Conservation (phyloP, 2,329 filamentous ascomycete genomes). For the Pseudogymnoascus sp. region DNA sequence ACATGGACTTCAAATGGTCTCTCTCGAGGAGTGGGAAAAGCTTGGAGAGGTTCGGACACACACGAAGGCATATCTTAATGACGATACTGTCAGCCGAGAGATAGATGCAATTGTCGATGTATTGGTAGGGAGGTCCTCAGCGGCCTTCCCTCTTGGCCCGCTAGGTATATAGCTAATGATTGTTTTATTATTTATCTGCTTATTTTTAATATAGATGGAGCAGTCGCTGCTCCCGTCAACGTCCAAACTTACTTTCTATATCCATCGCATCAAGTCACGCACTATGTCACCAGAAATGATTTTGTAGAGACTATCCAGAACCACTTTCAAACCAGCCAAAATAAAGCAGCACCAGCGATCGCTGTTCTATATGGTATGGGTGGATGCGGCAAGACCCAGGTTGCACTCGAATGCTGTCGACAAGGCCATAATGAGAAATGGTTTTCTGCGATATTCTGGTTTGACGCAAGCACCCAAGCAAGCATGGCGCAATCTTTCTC, state of each 20-base stretch:
- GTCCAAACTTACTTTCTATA: slow-evolving; percentile 1
- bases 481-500: slow-evolving; percentile 16
- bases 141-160: not conserved
- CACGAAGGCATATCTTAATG: slow-evolving; percentile 15
- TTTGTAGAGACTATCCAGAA: not conserved
- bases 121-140: slow-evolving; percentile 11
- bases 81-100: not conserved
- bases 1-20: slow-evolving; percentile 13
- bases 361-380: slow-evolving; percentile 19
- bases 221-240: not conserved
- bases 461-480: slow-evolving; percentile 16
- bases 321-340: not conserved
- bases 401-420: slow-evolving; percentile 20
- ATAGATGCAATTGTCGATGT: slow-evolving; percentile 13
- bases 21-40: slow-evolving; percentile 21
- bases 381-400: slow-evolving; percentile 22
- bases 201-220: slow-evolving; percentile 11
- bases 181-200: not conserved
- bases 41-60: slow-evolving; percentile 17
- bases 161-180: slow-evolving; percentile 9
- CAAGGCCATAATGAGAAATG: slow-evolving; percentile 10
- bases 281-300: slow-evolving; percentile 9
- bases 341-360: not conserved
- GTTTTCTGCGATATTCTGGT: slow-evolving; percentile 17
- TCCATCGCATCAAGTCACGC: slow-evolving; percentile 10